Conservation (phyloP, 129 eudicot species). For the Silybum marianum region DNA sequence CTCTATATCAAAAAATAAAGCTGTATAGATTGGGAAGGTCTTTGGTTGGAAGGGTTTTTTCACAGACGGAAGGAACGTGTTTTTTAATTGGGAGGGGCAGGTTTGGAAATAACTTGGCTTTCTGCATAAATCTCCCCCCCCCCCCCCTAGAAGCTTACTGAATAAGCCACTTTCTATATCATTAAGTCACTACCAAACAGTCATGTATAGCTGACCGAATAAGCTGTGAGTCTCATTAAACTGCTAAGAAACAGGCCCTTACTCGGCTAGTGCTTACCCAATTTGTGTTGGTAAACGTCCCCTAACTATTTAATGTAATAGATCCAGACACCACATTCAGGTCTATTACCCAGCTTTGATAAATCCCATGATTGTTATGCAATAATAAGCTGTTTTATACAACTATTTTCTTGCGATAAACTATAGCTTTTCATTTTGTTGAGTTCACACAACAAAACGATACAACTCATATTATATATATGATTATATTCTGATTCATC, state of each 20-base stretch:
- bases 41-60: too few relatives aligned
- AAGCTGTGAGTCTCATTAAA: not conserved
- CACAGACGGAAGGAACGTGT: too few relatives aligned
- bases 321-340: not conserved
- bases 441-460: not conserved
- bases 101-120: too few relatives aligned
- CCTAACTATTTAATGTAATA: not conserved
- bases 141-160: too few relatives aligned
- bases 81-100: too few relatives aligned
- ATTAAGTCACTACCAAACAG: too few relatives aligned
- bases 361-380: not conserved
- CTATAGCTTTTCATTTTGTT: not conserved
- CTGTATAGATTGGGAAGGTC: too few relatives aligned
- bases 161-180: too few relatives aligned
- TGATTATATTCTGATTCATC: slow-evolving; percentile 18
- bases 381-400: not conserved
- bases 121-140: too few relatives aligned
- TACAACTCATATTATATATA: slow-evolving; percentile 3
- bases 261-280: not conserved
- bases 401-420: not conserved
- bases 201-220: not conserved
- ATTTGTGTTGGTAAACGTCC: not conserved
- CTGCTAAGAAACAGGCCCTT: not conserved
- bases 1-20: too few relatives aligned
- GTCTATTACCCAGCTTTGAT: not conserved